Percentiles rank a stretch among this genome's conserved stretches.
These are phyloP conservation scores for Cajanus cajan DNA, from an alignment of 306 rosid species.

Conservation along the genomic window DNA sequence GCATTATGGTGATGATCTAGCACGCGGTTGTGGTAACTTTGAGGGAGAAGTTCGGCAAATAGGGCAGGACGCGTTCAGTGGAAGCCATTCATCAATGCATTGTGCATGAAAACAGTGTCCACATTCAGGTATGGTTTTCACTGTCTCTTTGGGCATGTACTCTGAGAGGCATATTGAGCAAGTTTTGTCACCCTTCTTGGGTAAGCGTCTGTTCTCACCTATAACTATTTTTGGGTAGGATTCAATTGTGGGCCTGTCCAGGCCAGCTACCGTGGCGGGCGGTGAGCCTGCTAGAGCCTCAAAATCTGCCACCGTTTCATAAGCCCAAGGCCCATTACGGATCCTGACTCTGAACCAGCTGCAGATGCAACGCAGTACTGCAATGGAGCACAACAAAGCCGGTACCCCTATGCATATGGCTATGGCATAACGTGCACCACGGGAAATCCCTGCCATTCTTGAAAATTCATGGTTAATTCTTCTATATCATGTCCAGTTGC, in stretches of 20 bases:
- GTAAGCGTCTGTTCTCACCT: conserved; percentile 47
- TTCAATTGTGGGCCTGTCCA: conserved; percentile 54
- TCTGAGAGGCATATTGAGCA: conserved; percentile 75
- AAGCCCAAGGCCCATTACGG: conserved; percentile 26
- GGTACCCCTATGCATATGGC: conserved; percentile 52
- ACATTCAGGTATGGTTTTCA: conserved; percentile 65
- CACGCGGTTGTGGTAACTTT: neutral
- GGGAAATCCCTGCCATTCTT: conserved; percentile 50
- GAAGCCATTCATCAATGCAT: conserved; percentile 82
- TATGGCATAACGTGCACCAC: conserved; percentile 47
- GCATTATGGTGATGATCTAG: neutral
- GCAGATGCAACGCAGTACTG: conserved; percentile 36
- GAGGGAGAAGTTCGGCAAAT: conserved; percentile 61
- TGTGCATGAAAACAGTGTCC: conserved; percentile 69
- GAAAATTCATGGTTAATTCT: neutral
- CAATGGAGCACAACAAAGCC: conserved; percentile 39
- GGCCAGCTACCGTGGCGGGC: conserved; percentile 38
- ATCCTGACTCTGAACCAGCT: conserved; percentile 9
- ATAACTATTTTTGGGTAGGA: conserved; percentile 61
- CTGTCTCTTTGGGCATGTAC: conserved; percentile 57
- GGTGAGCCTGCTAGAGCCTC: conserved; percentile 33
- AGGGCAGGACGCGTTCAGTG: conserved; percentile 67
- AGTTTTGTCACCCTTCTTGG: conserved; percentile 37
- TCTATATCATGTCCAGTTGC: neutral
- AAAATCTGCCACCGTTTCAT: conserved; percentile 38